Conservation (phyloP, 1,284 basidiomycete species). For the Coniophora puteana region DNA sequence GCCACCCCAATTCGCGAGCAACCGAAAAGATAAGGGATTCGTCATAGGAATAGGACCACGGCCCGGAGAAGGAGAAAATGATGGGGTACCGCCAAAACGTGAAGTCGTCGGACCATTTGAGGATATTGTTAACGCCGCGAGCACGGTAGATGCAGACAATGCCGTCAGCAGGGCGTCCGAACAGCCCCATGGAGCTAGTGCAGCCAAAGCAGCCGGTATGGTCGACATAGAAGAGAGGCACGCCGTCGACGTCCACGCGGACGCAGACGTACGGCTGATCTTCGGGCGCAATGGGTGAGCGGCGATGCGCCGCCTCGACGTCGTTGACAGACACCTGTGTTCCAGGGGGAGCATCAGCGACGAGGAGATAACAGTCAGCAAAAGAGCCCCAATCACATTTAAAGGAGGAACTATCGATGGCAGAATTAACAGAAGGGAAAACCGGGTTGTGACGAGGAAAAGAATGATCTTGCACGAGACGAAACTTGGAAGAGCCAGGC, state of each 20-base stretch:
- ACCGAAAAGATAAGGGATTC: not conserved
- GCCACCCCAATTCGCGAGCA: slow-evolving; percentile 8
- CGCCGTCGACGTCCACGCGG: not conserved
- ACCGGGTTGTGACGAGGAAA: slow-evolving; percentile 10
- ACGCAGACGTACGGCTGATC: slow-evolving; percentile 20
- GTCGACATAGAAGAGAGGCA: slow-evolving; percentile 11
- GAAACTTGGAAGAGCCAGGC: slow-evolving; percentile 8
- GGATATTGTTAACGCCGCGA: not conserved
- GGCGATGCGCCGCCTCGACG: slow-evolving; percentile 17
- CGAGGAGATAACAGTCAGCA: slow-evolving; percentile 11
- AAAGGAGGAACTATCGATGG: slow-evolving; percentile 21
- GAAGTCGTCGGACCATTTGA: slow-evolving; percentile 21
- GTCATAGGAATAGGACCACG: slow-evolving; percentile 1
- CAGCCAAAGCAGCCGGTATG: slow-evolving; percentile 13
- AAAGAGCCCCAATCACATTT: slow-evolving; percentile 29
- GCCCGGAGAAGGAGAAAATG: not conserved
- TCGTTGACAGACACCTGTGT: slow-evolving; percentile 18
- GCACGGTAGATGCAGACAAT: slow-evolving; percentile 6
- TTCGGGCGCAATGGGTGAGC: slow-evolving; percentile 10
- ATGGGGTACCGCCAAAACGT: slow-evolving; percentile 10
- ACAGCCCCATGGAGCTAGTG: slow-evolving; percentile 11
- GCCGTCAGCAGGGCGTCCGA: slow-evolving; percentile 12
- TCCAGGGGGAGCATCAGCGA: slow-evolving; percentile 12
- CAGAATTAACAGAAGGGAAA: slow-evolving; percentile 19
- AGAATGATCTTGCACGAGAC: slow-evolving; percentile 19